These are phyloP conservation scores for Mucor ambiguus DNA, from an alignment of 371 early-diverging fungal species.

Conservation along the genomic window DNA sequence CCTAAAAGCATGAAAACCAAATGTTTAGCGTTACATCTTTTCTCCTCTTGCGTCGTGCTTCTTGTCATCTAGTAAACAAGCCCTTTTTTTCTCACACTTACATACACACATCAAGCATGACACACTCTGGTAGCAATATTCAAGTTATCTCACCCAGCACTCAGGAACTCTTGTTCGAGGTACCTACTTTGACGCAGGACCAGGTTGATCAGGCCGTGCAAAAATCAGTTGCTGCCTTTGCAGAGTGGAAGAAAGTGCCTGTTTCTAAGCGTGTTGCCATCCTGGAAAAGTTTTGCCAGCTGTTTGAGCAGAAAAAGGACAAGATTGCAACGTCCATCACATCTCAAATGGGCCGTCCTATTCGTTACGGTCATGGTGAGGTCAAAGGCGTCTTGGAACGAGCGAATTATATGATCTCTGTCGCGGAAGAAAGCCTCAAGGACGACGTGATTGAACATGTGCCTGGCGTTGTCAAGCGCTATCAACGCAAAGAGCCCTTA, in stretches of 20 bases:
- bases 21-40: not conserved
- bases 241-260: slow-evolving; percentile 55
- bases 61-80: not conserved
- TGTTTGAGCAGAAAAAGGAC: slow-evolving; percentile 63
- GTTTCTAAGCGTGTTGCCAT: slow-evolving; percentile 59
- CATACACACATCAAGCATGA: not conserved
- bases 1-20: not conserved
- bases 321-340: slow-evolving; percentile 66
- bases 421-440: slow-evolving; percentile 65
- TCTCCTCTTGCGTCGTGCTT: not conserved
- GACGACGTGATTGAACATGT: slow-evolving; percentile 54
- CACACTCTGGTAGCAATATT: slow-evolving; percentile 13
- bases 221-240: slow-evolving; percentile 49
- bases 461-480: slow-evolving; percentile 55
- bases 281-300: slow-evolving; percentile 57
- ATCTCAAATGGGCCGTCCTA: slow-evolving; percentile 78
- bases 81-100: not conserved
- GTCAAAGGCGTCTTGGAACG: slow-evolving; percentile 74
- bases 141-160: slow-evolving; percentile 45
- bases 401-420: slow-evolving; percentile 73
- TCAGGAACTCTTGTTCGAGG: slow-evolving; percentile 33
- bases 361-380: slow-evolving; percentile 73
- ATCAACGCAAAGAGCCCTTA: slow-evolving; percentile 74
- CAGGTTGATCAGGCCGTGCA: slow-evolving; percentile 52
- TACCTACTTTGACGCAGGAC: slow-evolving; percentile 33